Evolutionary conservation across 2,329 filamentous ascomycete species (phyloP), one percentile per base, ranked within the genome.

Genomic region (Sporothrix brunneoviolacea): DNA sequence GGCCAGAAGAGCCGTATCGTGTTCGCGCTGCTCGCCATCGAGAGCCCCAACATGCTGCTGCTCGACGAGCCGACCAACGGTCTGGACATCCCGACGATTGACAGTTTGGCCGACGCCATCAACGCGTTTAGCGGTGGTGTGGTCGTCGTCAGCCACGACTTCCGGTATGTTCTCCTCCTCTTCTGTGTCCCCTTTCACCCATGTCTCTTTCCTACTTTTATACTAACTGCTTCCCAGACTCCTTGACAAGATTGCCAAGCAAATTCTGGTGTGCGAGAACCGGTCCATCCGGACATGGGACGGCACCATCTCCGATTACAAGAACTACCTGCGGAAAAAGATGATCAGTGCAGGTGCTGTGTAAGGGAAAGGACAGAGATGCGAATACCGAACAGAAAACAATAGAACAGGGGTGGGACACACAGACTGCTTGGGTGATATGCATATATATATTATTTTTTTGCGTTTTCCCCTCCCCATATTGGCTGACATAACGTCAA

Each of bases 21-120:
- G 37, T 98, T 98, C 67, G 93, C 93, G 36, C 77, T 98, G 61
- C 76, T 98, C 58, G 93, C 93, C 58, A 96, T 98, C 59, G 93
- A 98, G 62, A 75, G 83, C 24, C 93, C 93, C 61, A 98, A 98
- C 79, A 98, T 98, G 93, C 73, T 98, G 61, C 72, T 98, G 60
- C 82, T 98, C 51, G 93, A 98, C 75, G 93, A 98, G 76, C 94
- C 93, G 69, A 98, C 93, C 68, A 98, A 98, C 83, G 93, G 93
- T 80, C 77, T 98, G 57, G 93, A 98, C 79, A 98, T 98, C 59
- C 91, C 93, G 27, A 97, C 93, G 48, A 98, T 98, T 64, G 93
- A 98, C 76, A 91, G 86, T 72, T 73, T 98, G 73, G 94, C 93
- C 3, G 91, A 98, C 65, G 93, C 93, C 62, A 98, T 98, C 75